Base-by-base conservation (phyloP, 2,329 filamentous ascomycete species). In the Gyromitra esculenta region DNA sequence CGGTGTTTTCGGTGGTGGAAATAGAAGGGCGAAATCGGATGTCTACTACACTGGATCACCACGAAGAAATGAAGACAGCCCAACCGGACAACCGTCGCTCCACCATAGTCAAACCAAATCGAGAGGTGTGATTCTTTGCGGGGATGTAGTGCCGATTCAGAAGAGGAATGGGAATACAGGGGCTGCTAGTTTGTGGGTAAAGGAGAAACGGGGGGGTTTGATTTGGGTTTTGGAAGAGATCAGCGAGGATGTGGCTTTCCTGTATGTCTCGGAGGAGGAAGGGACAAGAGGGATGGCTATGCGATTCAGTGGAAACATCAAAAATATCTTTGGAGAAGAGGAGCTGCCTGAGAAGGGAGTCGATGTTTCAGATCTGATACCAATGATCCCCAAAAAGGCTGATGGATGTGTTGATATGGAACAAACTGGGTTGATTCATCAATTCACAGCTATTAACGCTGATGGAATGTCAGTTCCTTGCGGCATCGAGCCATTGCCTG, bases 201-300 rank as follows among this genome's bases (percentile, higher is more conserved):
- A 99, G 85, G 96, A 99, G 84, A 99, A 99, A 84, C 89, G 91
- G 63, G 90, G 93, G 67, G 94, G 95, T 8, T 85, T 99, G 76
- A 98, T 99, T 76, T 99, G 96, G 96, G 96, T 99, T 7, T 85
- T 99, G 1, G 96, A 99, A 83, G 96, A 99, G 84, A 98, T 99
- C 77, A 93, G 95, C 71, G 96, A 99, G 84, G 94, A 99, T 82
- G 91, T 96, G 50, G 94, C 92, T 2, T 88, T 89, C 77, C 84
- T 99, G 1, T 78, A 79, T 41, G 69, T 79, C 45, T 80, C 78
- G 13, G 74, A 80, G 62, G 67, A 72, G 11, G 75, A 79, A 54
- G 78, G 79, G 52, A 76, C 56, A 43, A 67, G 73, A 9, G 77
- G 77, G 37, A 69, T 66, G 50, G 75, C 78, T 9, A 68, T 72